Base-by-base conservation (phyloP, 306 rosid species). In the Quercus glauca region DNA sequence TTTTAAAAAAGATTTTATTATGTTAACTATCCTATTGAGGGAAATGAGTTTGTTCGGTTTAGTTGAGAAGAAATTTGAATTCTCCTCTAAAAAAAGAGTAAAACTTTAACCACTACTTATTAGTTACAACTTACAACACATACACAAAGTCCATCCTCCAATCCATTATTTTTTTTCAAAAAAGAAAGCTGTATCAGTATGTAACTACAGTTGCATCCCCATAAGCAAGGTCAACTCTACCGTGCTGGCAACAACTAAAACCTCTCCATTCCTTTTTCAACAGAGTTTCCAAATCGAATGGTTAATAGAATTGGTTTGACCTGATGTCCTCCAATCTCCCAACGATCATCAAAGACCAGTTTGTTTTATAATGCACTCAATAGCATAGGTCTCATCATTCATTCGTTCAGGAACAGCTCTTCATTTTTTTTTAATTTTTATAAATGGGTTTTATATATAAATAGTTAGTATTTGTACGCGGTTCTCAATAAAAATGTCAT, bases 221-320 rank as follows among this genome's bases (percentile, higher is more conserved):
- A 68, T 5, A 18, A 29, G 4, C 13, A 73, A 80, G 74, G 87
- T 88, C 89, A 86, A 88, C 87, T 64, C 12, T 21, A 74, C 53
- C 84, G 74, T 73, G 87, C 85, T 78, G 72, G 74, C 79, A 78
- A 63, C 80, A 71, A 85, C 51, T 55, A 56, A 74, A 55, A 61
- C 15, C 49, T 29, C 23, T 63, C 11, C 68, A 15, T 18, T 53
- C 33, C 29, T 41, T 51, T 52, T 75, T 23, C 2, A 10, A 58
- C 55, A 10, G 12, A 71, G 72, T 80, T 60, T 64, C 76, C 73
- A 71, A 15, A 83, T 86, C 85, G 43, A 26, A 83, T 82, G 86
- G 86, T 79, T 59, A 31, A 19, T 26, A 76, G 60, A 14, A 18
- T 69, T 51, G 52, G 82, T 87, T 82, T 87, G 88, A 87, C 87